Evolutionary conservation across 352 stramenopile species (phyloP).

Genomic region (Phytophthora cajani): DNA sequence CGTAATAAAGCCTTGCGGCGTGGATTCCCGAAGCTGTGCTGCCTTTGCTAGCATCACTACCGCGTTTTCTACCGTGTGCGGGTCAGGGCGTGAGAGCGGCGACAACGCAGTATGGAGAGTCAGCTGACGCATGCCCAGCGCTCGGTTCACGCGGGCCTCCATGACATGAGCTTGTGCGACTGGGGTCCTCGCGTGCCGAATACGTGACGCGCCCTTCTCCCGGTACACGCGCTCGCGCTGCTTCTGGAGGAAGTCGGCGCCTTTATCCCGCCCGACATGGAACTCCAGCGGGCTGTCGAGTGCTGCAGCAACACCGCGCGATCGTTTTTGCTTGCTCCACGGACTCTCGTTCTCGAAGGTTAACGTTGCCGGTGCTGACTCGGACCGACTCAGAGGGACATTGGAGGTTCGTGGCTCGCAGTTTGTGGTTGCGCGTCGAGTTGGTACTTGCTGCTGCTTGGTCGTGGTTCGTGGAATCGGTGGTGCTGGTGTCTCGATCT

Average conservation of each 20-base stretch:
- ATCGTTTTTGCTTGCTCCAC: conserved; percentile 42
- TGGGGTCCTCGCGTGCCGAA: conserved; percentile 53
- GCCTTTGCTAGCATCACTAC: conserved; percentile 34
- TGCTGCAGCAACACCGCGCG: conserved; percentile 49
- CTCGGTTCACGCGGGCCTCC: conserved; percentile 46
- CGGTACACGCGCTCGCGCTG: conserved; percentile 48
- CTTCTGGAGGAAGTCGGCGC: conserved; percentile 57
- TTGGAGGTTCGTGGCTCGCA: background rate
- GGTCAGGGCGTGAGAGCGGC: conserved; percentile 45
- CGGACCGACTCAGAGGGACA: conserved; percentile 38
- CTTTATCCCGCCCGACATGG: conserved; percentile 48
- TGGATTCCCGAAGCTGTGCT: conserved; percentile 37
- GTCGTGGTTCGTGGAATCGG: background rate
- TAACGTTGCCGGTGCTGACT: conserved; percentile 54
- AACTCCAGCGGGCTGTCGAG: conserved; percentile 38
- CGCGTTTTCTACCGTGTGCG: conserved; percentile 45
- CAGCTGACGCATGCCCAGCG: conserved; percentile 43
- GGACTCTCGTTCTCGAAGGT: conserved; percentile 28
- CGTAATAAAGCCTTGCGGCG: conserved; percentile 24
- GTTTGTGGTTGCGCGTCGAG: background rate
- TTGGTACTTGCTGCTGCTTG: background rate
- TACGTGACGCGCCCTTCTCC: conserved; percentile 38
- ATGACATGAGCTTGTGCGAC: conserved; percentile 48
- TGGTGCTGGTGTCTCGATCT: conserved; percentile 11
- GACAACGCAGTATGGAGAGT: conserved; percentile 22